Conservation (phyloP, 2,329 filamentous ascomycete species). For the Alternaria gaisen region DNA sequence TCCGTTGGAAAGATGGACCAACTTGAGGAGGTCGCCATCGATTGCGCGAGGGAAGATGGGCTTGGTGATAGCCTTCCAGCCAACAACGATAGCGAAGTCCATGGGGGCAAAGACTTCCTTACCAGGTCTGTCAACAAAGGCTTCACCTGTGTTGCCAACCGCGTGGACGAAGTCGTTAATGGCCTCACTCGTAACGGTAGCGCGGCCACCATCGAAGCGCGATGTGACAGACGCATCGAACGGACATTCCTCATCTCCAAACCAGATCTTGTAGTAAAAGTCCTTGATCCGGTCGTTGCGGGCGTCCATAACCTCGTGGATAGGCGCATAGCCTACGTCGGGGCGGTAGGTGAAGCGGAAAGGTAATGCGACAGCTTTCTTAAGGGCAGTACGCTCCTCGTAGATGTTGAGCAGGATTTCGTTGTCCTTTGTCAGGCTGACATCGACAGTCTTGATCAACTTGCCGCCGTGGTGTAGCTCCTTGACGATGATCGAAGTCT, state of each 20-base stretch:
- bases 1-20: constrained; percentile 95
- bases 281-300: constrained; percentile 99
- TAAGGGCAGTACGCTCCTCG: constrained; percentile 88
- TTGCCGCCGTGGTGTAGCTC: constrained; percentile 88
- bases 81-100: constrained; percentile 98
- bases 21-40: constrained; percentile 92
- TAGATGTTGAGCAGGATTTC: constrained; percentile 90
- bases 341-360: constrained; percentile 94
- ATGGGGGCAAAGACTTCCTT: constrained; percentile 96
- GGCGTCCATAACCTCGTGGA: constrained; percentile 93
- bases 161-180: constrained; percentile 99
- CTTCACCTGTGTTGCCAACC: constrained; percentile 96
- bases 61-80: constrained; percentile 99
- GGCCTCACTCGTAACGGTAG: constrained; percentile 86
- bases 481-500: constrained; percentile 85
- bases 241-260: constrained; percentile 83
- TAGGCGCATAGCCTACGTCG: constrained; percentile 95
- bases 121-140: constrained; percentile 93
- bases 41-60: constrained; percentile 97
- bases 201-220: constrained; percentile 87
- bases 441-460: constrained; percentile 86
- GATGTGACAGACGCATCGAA: constrained; percentile 86
- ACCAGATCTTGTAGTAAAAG: constrained; percentile 99
- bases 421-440: constrained; percentile 76
- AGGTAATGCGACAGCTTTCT: constrained; percentile 81